These are phyloP conservation scores for Clarireedia homoeocarpa DNA, from an alignment of 2,329 filamentous ascomycete genomes.

Conservation along the genomic window DNA sequence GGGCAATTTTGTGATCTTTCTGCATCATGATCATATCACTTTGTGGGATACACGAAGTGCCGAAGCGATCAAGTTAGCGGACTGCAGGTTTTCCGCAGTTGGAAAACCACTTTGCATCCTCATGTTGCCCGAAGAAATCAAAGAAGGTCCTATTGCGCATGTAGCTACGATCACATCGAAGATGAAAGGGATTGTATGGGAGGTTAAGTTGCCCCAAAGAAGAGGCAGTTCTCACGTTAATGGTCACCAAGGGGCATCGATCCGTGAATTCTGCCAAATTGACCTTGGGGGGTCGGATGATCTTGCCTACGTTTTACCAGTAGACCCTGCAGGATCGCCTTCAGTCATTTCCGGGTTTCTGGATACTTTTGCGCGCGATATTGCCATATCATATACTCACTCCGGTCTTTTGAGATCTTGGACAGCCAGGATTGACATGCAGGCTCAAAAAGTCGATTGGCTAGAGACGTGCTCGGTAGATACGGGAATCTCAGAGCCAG, in stretches of 20 bases:
- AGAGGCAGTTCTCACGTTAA: conserved; percentile 17
- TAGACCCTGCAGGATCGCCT: conserved; percentile 74
- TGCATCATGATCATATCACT: conserved; percentile 62
- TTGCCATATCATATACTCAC: conserved; percentile 76
- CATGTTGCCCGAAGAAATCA: conserved; percentile 58
- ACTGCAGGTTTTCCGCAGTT: conserved; percentile 47
- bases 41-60: conserved; percentile 70
- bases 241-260: conserved; percentile 28
- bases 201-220: conserved; percentile 54
- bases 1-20: conserved; percentile 72
- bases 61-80: conserved; percentile 50
- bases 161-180: conserved; percentile 77
- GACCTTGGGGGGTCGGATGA: conserved; percentile 53
- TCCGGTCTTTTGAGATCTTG: conserved; percentile 72
- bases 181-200: conserved; percentile 75
- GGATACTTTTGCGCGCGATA: conserved; percentile 78
- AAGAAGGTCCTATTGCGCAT: conserved; percentile 48
- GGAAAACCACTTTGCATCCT: conserved; percentile 77
- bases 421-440: conserved; percentile 66
- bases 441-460: conserved; percentile 63
- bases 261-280: conserved; percentile 65
- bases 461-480: conserved; percentile 74
- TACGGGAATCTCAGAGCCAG: conserved; percentile 64
- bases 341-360: conserved; percentile 69
- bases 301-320: conserved; percentile 63